phyloP scores from a whole-genome alignment of 176 grass and related monocot species.

The Phyllostachys edulis region DNA sequence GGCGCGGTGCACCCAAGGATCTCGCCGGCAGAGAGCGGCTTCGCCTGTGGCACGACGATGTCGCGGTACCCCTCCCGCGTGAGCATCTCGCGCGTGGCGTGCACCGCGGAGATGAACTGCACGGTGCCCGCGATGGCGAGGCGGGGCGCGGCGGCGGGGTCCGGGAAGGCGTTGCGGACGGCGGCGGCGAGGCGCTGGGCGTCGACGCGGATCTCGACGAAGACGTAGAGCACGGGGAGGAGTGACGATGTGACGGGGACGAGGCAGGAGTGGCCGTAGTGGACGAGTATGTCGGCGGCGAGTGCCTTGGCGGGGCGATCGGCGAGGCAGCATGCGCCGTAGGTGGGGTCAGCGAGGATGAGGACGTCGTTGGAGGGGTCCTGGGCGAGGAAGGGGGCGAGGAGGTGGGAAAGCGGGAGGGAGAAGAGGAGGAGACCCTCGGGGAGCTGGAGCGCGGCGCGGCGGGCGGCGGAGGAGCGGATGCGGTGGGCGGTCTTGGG shows the following conservation, averaged over 20 bases:
- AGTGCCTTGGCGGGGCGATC: slow-evolving; percentile 66
- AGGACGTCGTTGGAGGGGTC: slow-evolving; percentile 60
- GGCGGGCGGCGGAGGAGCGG: slow-evolving; percentile 50
- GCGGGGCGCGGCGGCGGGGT: slow-evolving; percentile 32
- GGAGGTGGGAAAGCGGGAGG: slow-evolving; percentile 72
- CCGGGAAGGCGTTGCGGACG: slow-evolving; percentile 54
- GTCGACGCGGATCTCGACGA: slow-evolving; percentile 87
- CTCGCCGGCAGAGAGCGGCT: slow-evolving; percentile 83
- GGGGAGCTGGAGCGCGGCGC: slow-evolving; percentile 75
- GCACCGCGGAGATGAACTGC: slow-evolving; percentile 83
- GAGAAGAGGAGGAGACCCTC: slow-evolving; percentile 97
- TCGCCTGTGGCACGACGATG: slow-evolving; percentile 72
- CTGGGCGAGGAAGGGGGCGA: slow-evolving; percentile 56
- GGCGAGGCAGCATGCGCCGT: slow-evolving; percentile 83
- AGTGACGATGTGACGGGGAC: slow-evolving; percentile 77
- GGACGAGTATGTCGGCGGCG: slow-evolving; percentile 70
- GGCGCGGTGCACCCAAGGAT: slow-evolving; percentile 90
- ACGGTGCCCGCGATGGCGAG: slow-evolving; percentile 81
- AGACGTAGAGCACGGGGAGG: slow-evolving; percentile 92
- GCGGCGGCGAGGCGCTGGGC: slow-evolving; percentile 57
- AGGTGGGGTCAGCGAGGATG: slow-evolving; percentile 89
- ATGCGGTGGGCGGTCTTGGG: slow-evolving; percentile 90
- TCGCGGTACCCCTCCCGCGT: slow-evolving; percentile 47
- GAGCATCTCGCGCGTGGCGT: slow-evolving; percentile 69
- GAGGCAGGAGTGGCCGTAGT: slow-evolving; percentile 97